Evolutionary conservation across 2,329 filamentous ascomycete species (phyloP).

Genomic region (Pseudogymnoascus sp.): DNA sequence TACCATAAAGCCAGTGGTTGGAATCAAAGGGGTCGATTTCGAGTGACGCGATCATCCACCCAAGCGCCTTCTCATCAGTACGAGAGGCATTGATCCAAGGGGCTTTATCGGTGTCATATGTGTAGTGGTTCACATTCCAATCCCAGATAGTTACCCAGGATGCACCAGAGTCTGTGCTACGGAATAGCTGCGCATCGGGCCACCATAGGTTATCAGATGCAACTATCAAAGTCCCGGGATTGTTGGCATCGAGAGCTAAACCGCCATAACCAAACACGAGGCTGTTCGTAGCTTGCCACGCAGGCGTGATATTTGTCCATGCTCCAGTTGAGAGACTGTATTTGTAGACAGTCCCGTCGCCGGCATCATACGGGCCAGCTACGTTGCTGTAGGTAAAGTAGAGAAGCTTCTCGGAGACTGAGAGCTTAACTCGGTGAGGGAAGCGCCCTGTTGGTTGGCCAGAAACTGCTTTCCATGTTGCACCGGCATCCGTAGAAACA

Average conservation of each 20-base stretch:
- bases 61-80: slow-evolving; percentile 38
- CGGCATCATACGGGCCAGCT: slow-evolving; percentile 51
- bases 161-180: slow-evolving; percentile 47
- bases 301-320: slow-evolving; percentile 53
- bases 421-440: slow-evolving; percentile 47
- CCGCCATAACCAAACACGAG: slow-evolving; percentile 51
- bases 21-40: slow-evolving; percentile 53
- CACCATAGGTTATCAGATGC: slow-evolving; percentile 53
- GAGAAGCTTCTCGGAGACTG: slow-evolving; percentile 43
- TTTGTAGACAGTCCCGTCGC: slow-evolving; percentile 44
- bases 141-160: slow-evolving; percentile 44
- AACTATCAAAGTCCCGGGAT: slow-evolving; percentile 49
- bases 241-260: slow-evolving; percentile 45
- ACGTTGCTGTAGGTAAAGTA: slow-evolving; percentile 51
- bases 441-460: slow-evolving; percentile 45
- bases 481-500: slow-evolving; percentile 46
- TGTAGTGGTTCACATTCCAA: slow-evolving; percentile 43
- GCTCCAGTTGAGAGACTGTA: slow-evolving; percentile 42
- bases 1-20: slow-evolving; percentile 55
- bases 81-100: slow-evolving; percentile 48
- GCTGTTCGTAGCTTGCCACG: slow-evolving; percentile 33
- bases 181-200: slow-evolving; percentile 50
- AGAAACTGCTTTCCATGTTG: slow-evolving; percentile 44
- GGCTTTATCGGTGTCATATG: slow-evolving; percentile 39
- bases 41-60: slow-evolving; percentile 55